These are phyloP conservation scores for Phialophora tarda DNA, from an alignment of 2,329 filamentous ascomycete genomes.

Conservation along the genomic window DNA sequence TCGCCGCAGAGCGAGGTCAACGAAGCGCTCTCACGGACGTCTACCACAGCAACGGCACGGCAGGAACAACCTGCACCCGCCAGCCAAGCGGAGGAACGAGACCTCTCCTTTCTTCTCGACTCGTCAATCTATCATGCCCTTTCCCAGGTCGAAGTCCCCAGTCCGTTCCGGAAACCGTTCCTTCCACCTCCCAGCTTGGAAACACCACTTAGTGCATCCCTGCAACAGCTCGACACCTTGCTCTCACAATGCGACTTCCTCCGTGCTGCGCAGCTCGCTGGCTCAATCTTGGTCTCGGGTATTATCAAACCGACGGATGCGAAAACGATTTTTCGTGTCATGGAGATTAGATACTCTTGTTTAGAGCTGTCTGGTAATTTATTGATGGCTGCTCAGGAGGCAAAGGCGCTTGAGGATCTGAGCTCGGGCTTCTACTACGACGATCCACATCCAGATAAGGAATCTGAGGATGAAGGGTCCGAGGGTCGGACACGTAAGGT, in stretches of 20 bases:
- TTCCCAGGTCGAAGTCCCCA: constrained; percentile 64
- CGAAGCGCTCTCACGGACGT: not conserved
- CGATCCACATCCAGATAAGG: constrained; percentile 15
- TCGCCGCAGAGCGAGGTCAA: constrained; percentile 14
- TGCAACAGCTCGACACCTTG: constrained; percentile 64
- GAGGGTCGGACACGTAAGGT: constrained; percentile 68
- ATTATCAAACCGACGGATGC: constrained; percentile 58
- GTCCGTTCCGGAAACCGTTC: constrained; percentile 71
- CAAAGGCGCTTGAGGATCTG: constrained; percentile 66
- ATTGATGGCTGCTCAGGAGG: constrained; percentile 69
- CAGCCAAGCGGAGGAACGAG: constrained; percentile 57
- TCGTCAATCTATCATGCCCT: constrained; percentile 84
- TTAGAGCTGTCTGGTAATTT: constrained; percentile 78
- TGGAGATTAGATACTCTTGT: constrained; percentile 82
- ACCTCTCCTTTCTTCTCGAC: constrained; percentile 80
- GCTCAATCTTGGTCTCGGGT: constrained; percentile 51
- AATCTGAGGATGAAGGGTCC: constrained; percentile 41
- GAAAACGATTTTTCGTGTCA: constrained; percentile 71
- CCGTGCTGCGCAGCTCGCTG: constrained; percentile 66
- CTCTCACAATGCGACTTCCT: constrained; percentile 78
- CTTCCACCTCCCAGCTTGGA: constrained; percentile 65
- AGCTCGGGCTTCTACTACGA: constrained; percentile 61
- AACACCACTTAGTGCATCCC: constrained; percentile 55
- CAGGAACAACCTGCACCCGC: not conserved
- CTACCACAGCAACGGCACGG: not conserved